Base-by-base conservation (phyloP, 345 rosid species). In the Turritis glabra region DNA sequence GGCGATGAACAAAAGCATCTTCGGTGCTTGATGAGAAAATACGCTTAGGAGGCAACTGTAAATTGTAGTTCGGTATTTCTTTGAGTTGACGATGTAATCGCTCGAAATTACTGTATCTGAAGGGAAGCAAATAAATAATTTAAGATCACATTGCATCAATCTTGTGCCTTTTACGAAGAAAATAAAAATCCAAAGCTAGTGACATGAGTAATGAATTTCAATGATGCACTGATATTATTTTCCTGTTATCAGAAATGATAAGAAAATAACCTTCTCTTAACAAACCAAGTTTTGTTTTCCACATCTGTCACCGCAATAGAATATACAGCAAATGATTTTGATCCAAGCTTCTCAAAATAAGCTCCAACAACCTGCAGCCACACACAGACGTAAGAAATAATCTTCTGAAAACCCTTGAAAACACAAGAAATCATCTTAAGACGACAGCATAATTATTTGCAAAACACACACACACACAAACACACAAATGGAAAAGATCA, bases 1-100 rank as follows among this genome's bases (percentile, higher is more conserved):
- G 97, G 73, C 94, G 95, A 83, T 89, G 95, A 80, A 96, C 99
- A 87, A 96, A 96, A 61, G 98, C 81, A 57, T 92, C 98, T 78
- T 92, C 99, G 0, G 96, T 96, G 80, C 99, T 96, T 60, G 99
- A 92, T 13, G 99, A 92, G 86, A 96, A 96, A 83, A 96, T 92
- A 82, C 98, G 87, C 81, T 96, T 96, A 66, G 99, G 99, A 23
- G 99, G 99, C 80, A 96, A 82, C 72, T 96, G 97, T 76, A 96
- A 82, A 27, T 92, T 92, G 82, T 90, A 96, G 77, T 96, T 96
- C 18, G 99, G 99, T 73, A 96, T 90, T 29, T 92, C 99, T 82
- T 89, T 96, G 73, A 96, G 98, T 52, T 87, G 88, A 54, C 97
- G 85, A 79, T 96, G 99, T 80, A 96, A 64, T 50, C 89, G 89